Evolutionary conservation across 108 stramenopile genomes (phyloP), one percentile per base, ranked within the genome.

Genomic region (Nitzschia sp.): DNA sequence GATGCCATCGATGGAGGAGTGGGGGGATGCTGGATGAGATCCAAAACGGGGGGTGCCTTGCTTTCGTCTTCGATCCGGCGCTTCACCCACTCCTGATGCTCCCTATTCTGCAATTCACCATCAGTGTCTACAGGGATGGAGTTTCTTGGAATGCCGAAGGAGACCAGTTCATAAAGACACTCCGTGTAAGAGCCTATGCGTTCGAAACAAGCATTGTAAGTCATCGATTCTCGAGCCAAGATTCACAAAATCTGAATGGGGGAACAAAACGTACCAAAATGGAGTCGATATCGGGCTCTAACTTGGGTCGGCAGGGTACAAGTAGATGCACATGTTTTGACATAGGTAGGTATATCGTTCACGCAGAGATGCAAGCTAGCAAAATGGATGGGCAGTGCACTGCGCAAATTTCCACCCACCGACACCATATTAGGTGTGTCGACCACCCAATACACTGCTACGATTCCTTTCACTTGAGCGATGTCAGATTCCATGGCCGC

Each of bases 141-240:
- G 24, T 30, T 30, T 27, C 31, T 17, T n/a, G 71, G 61, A 4
- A 72, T 72, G 5, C 71, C 71, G 45, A 63, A 72, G 61, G 61
- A 18, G 6, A 47, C 26, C n/a, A 72, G 29, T 18, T 63, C 30
- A 25, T 72, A 59, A 33, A 54, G 11, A 8, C 49, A 51, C 47
- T 72, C 71, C 23, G 31, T 25, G 24, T 59, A 45, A 0, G 69
- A 70, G 42, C 67, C 67, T 56, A n/a, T n/a, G n/a, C n/a, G n/a
- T n/a, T n/a, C n/a, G n/a, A n/a, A n/a, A n/a, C n/a, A n/a, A n/a
- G n/a, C n/a, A n/a, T n/a, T n/a, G n/a, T n/a, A n/a, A n/a, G n/a
- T n/a, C n/a, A n/a, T n/a, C n/a, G n/a, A n/a, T n/a, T n/a, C n/a
- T n/a, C n/a, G n/a, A n/a, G n/a, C n/a, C n/a, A n/a, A n/a, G n/a